Evolutionary conservation across 192 early-diverging fungal species (phyloP), one percentile per base, ranked within the genome.

Genomic region (Phycomyces nitens): DNA sequence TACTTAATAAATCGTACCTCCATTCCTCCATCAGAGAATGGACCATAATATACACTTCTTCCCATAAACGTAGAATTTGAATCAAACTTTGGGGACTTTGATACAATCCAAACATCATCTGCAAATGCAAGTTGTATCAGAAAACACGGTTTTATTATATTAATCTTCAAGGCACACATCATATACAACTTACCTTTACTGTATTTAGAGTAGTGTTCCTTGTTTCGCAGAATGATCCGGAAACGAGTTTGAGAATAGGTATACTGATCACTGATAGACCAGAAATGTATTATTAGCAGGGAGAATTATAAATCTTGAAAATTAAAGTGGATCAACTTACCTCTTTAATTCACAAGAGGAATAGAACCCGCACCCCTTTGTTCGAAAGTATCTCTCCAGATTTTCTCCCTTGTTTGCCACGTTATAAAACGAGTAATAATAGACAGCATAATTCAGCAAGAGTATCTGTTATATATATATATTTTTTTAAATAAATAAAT

Each of bases 61-160:
- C 66, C 76, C 14, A 83, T 69, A 69, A 80, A 83, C 0, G 78
- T 76, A 3, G 60, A 60, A 22, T 55, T 55, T 12, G 81, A 40
- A 27, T 83, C 81, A 29, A 83, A 79, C 0, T 49, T 57, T 10
- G 64, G 59, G 0, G 62, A 58, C 7, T 68, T 76, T 0, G 81
- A 83, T 1, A 80, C 44, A 0, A 80, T 72, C 81, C 81, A 83
- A 2, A 83, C 58, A 51, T 83, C 81, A 53, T 83, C 81, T 62
- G 67, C 59, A 21, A 63, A 73, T 34, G 60, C 68, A 56, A 58
- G 60, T 39, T 5, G 0, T 15, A 15, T 0, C 15, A 42, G n/a
- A 41, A 7, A 15, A 11, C n/a, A 24, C 14, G 9, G 7, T 12
- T 38, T 34, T 0, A 60, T 24, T 49, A 20, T 20, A 38, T 20